Conservation (phyloP, 1,139 yeast species). For the Lodderomyces pseudojiufengensis region DNA sequence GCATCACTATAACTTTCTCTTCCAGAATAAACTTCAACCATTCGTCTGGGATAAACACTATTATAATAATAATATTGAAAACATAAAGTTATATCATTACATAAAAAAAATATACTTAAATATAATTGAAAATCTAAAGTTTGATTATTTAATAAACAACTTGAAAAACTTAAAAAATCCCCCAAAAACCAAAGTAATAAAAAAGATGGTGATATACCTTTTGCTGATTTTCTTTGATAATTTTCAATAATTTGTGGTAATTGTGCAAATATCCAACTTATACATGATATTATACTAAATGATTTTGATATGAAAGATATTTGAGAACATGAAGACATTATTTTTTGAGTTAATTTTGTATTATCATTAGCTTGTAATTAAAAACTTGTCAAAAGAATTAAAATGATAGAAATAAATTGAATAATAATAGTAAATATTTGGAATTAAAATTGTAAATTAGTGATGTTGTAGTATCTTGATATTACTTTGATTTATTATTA, state of each 20-base stretch:
- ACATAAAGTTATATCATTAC: slow-evolving; percentile 68
- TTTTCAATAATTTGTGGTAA: slow-evolving; percentile 82
- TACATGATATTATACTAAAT: slow-evolving; percentile 34
- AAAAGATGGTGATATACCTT: slow-evolving; percentile 78
- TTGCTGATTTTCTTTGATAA: slow-evolving; percentile 73
- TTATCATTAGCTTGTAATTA: too few species aligned
- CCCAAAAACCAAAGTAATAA: slow-evolving; percentile 80
- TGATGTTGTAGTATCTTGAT: too few species aligned
- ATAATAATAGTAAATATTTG: too few species aligned
- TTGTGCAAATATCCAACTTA: slow-evolving; percentile 81
- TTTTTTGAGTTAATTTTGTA: too few species aligned
- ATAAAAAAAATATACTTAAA: slow-evolving; percentile 69
- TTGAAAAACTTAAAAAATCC: slow-evolving; percentile 73
- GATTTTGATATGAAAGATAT: slow-evolving; percentile 22
- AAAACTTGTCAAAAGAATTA: too few species aligned
- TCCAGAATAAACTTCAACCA: background rate
- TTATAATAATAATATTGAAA: slow-evolving; percentile 76
- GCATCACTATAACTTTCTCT: background rate
- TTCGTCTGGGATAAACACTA: slow-evolving; percentile 29
- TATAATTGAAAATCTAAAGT: slow-evolving; percentile 70
- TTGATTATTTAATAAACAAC: slow-evolving; percentile 75
- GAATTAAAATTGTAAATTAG: too few species aligned
- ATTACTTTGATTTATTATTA: too few species aligned
- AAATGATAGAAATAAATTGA: too few species aligned
- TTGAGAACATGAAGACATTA: slow-evolving; percentile 12